Base-by-base conservation (phyloP, 164 flowering plant species). In the Pachysandra terminalis region DNA sequence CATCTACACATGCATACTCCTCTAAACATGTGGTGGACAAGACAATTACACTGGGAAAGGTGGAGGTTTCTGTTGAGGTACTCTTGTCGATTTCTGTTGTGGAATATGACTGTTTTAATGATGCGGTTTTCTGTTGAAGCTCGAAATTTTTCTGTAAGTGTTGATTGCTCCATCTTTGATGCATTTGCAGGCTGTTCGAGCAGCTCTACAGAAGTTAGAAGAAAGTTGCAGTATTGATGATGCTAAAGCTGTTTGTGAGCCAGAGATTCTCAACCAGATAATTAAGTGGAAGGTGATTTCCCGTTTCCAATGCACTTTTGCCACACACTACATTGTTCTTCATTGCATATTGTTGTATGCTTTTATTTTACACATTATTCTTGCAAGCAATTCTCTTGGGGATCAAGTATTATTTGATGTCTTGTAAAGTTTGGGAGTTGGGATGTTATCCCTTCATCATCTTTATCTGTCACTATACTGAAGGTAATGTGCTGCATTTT, bases 11-110 rank as follows among this genome's bases (percentile, higher is more conserved):
- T 73, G 55, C 80, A 52, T 40, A 71, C 75, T 73, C 76, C 9
- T 75, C 75, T 14, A 86, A 76, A 72, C 16, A 61, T 68, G 19
- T 16, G 25, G 70, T 80, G 27, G 96, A 86, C 66, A 90, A 81
- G 75, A 73, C 69, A 35, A 78, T 91, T 59, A 86, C 90, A 2
- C 64, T 65, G 51, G 97, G 93, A 70, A 95, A 85, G 81, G 84
- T 95, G 71, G 96, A 92, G 61, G 85, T 77, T 35, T 81, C 78
- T 56, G 85, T 89, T 67, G 79, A 86, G 95, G 98, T 91, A 86
- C 59, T 53, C 17, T 37, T 51, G 27, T 48, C 23, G 19, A 58
- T 57, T 58, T 17, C 14, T 56, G 21, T 27, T 32, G 27, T 10
- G 62, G 51, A 56, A n/a, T 21, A 23, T 61, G 21, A 2, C 14